Evolutionary conservation across 2,329 filamentous ascomycete genomes (phyloP), one percentile per base, ranked within the genome.

Genomic region (Pezicula neosporulosa): DNA sequence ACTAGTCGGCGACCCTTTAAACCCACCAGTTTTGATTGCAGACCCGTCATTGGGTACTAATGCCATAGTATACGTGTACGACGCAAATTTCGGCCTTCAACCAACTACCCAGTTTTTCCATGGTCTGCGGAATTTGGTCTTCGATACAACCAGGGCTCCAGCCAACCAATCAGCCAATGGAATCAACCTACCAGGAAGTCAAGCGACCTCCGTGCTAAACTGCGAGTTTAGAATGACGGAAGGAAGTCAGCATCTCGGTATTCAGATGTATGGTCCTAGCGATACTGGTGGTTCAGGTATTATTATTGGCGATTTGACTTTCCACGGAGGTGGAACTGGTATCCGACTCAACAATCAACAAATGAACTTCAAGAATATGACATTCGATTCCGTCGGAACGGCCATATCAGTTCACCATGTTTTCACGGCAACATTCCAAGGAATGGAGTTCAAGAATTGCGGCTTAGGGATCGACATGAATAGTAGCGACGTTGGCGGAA

Each of bases 391-490:
- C 27, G 42, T 44, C 8, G 19, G 21, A 15, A 44, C 42, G 10
- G 42, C 42, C n/a, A 24, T 44, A 44, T 27, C 19, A 13, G 42
- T 44, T 8, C 42, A 44, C 27, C 42, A 44, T 28, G 42, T 44
- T 28, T 50, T 41, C 16, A 46, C 42, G 5, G 42, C 36, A 28
- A 28, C 44, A 4, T 33, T 46, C 19, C 51, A 54, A 21, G 39
- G 41, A 3, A 43, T 51, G 41, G 57, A 47, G 1, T 69, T 69
- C 21, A 59, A 64, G 38, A 56, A 55, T 8, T 59, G 61, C 33
- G 36, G 54, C 5, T 42, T 61, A 24, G 62, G 62, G n/a, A 60
- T 67, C n/a, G 55, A 55, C 30, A 36, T 50, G 44, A 38, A 37
- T 33, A 21, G 21, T 16, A 9, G 30, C n/a, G 41, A 47, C 10